Percentiles rank a stretch among this genome's conserved stretches.
phyloP scores from a whole-genome alignment of 306 rosid genomes.

The Trifolium subterraneum region DNA sequence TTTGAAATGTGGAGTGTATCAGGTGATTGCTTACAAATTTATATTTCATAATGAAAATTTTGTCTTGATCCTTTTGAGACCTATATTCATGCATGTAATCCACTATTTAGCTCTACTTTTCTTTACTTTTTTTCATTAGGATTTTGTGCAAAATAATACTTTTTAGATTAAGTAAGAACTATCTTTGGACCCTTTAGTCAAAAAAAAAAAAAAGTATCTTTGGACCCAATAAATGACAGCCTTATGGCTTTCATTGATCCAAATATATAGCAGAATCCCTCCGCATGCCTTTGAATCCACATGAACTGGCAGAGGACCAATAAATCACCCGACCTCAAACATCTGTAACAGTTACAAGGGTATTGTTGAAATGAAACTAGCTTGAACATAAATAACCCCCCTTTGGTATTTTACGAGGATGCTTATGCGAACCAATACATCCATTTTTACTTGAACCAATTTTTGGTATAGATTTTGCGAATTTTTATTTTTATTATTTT shows the following conservation, averaged over 20 bases:
- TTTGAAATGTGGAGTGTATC: constrained; percentile 76
- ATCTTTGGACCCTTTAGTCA: not conserved
- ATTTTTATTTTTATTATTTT: too few relatives aligned
- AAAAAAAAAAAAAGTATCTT: too few relatives aligned
- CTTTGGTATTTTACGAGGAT: not conserved
- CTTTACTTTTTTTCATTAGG: constrained; percentile 8
- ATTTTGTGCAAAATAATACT: constrained; percentile 5
- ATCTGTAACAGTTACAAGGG: too few relatives aligned
- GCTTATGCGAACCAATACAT: not conserved
- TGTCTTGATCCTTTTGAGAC: constrained; percentile 16
- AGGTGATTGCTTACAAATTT: constrained; percentile 50
- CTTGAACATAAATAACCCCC: not conserved
- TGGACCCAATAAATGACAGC: not conserved
- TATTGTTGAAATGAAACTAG: too few relatives aligned
- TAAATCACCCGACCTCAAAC: too few relatives aligned
- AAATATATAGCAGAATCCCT: not conserved
- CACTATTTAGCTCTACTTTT: not conserved
- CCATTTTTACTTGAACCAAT: not conserved
- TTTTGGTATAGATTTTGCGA: not conserved
- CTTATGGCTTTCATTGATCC: constrained; percentile 10
- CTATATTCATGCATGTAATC: constrained; percentile 17
- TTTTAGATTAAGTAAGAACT: not conserved
- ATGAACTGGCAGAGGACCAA: too few relatives aligned
- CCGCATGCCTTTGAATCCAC: too few relatives aligned
- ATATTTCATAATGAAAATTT: constrained; percentile 27